These are phyloP conservation scores for Drosera spatulata DNA, from an alignment of 179 eudicot species.

Conservation along the genomic window DNA sequence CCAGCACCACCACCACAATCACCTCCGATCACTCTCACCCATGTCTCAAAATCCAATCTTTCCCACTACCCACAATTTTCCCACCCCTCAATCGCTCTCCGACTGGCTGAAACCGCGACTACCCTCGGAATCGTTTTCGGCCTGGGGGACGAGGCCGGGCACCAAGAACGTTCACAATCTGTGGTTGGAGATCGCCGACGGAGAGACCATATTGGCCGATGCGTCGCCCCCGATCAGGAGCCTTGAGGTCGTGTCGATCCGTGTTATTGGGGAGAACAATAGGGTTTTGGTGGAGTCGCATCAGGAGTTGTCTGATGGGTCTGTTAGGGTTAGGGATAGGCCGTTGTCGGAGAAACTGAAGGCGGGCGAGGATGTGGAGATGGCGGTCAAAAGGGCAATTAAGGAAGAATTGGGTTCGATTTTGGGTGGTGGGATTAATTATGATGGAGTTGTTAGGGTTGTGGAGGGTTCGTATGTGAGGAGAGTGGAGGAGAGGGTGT, in stretches of 20 bases:
- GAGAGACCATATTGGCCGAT: slow-evolving; percentile 62
- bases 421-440: not conserved
- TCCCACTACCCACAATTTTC: slow-evolving; percentile 20
- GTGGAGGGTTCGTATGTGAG: slow-evolving; percentile 45
- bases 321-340: slow-evolving; percentile 35
- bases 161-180: slow-evolving; percentile 83
- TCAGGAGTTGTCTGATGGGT: slow-evolving; percentile 74
- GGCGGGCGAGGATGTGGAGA: slow-evolving; percentile 57
- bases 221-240: slow-evolving; percentile 60
- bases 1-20: no score
- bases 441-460: slow-evolving; percentile 27
- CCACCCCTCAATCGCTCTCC: slow-evolving; percentile 75
- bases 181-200: slow-evolving; percentile 82
- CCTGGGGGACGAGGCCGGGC: slow-evolving; percentile 88
- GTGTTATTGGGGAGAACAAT: slow-evolving; percentile 9
- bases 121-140: slow-evolving; percentile 58
- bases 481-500: slow-evolving; percentile 74
- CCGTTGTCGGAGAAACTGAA: slow-evolving; percentile 84
- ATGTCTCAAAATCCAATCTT: slow-evolving; percentile 40
- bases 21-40: slow-evolving; percentile 21
- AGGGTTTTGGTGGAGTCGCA: slow-evolving; percentile 52
- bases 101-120: slow-evolving; percentile 73
- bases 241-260: slow-evolving; percentile 53
- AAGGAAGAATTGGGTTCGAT: slow-evolving; percentile 74
- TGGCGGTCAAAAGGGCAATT: slow-evolving; percentile 52